Evolutionary conservation across 2,329 filamentous ascomycete genomes (phyloP), one percentile per base, ranked within the genome.

Genomic region (Beauveria varroae): DNA sequence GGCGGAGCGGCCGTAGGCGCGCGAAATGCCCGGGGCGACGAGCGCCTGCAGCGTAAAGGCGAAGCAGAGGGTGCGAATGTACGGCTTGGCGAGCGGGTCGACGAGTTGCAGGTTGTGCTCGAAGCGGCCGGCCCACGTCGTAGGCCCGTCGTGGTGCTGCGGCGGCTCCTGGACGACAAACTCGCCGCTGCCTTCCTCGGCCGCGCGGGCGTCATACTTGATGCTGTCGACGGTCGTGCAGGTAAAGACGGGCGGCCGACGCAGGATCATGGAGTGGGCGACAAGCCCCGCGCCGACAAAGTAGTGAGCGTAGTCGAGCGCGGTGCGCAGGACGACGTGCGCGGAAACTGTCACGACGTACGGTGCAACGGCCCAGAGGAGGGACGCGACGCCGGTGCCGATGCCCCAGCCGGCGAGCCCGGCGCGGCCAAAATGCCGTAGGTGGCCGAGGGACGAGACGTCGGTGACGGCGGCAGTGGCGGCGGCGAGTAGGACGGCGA

Each of bases 391-490:
- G 14, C 72, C 74, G 5, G 69, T 68, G 1, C 73, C 73, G 1
- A 72, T 63, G 47, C 71, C 74, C 73, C 74, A 75, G 34, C 74
- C 73, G 2, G 67, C 67, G 20, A 75, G 63, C 0, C 68, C 72
- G n/a, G 64, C 58, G 50, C 65, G 65, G 20, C 72, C 70, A 43
- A 73, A 71, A 12, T 68, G 66, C 0, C 69, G 67, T 14, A 70
- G 56, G 67, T 68, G 67, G 16, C 69, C 69, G n/a, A 75, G 51
- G 55, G 70, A 72, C 2, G 68, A 70, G 2, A 75, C 63, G 18
- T 75, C 73, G 56, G 67, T 71, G 5, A 67, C 67, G 3, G 72
- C 69, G 2, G 73, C 63, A 1, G 66, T 64, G 0, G 64, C 63
- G 2, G 74, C 70, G 1, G 70, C 72, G 10, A 75, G 60, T 2